Base-by-base conservation (phyloP, 371 early-diverging fungal genomes). In the Nosema granulosis region DNA sequence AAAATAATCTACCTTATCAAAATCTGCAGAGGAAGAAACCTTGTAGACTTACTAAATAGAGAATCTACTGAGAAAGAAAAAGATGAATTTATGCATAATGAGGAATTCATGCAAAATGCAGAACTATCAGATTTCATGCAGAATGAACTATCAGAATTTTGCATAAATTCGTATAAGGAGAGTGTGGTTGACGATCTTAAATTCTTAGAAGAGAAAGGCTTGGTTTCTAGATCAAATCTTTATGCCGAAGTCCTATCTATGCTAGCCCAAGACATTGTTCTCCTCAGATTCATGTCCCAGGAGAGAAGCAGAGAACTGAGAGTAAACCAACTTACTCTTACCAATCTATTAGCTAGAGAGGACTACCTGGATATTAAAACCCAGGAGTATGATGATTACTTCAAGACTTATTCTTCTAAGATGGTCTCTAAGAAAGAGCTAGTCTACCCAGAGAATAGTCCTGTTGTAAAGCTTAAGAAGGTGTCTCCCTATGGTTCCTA, bases 401-500 rank as follows among this genome's bases (percentile, higher is more conserved):
- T 83, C 1, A 34, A 43, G 13, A 20, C 57, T 4, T 76, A 84
- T 76, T 59, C 75, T 72, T 24, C 13, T 18, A 79, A 57, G 50
- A 75, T 80, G 56, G 51, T 77, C 28, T 61, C 58, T 56, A 81
- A 76, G 31, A 77, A 63, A 31, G 63, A 43, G 43, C 22, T 43
- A 12, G 28, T 26, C 11, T 32, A 35, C 49, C 29, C 34, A 18
- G 24, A 57, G 34, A 54, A 35, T 68, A 49, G 56, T 51, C 9
- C 12, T 13, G 31, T 31, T 11, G 52, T 34, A 16, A 63, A 61
- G 20, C 32, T 73, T 4, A 57, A 31, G 11, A 88, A 87, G 28
- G 90, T 93, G 57, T 95, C 96, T 1, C 89, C 90, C 79, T 96
- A 93, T 84, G 98, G 98, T 1, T 93, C 93, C 38, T 95, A 89